Conservation (phyloP, 192 early-diverging fungal genomes). For the Podila verticillata region DNA sequence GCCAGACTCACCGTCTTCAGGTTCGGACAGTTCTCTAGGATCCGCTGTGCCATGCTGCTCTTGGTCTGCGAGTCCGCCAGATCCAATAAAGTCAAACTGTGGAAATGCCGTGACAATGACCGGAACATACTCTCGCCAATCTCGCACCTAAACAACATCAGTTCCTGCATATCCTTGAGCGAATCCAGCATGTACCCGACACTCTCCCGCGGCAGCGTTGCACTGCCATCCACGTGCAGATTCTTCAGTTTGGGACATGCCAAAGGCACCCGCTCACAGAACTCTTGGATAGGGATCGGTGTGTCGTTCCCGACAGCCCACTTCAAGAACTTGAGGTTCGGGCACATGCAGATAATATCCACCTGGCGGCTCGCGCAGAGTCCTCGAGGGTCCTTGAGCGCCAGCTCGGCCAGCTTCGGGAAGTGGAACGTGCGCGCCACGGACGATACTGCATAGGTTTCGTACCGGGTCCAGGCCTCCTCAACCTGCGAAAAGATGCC, state of each 20-base stretch:
- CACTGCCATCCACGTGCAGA: slow-evolving; percentile 27
- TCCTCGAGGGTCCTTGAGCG: slow-evolving; percentile 24
- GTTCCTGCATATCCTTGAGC: not conserved
- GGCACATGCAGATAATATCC: slow-evolving; percentile 31
- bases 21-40: slow-evolving; percentile 18
- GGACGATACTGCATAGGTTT: not conserved
- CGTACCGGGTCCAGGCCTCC: slow-evolving; percentile 6
- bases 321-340: slow-evolving; percentile 21
- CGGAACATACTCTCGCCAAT: slow-evolving; percentile 11
- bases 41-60: slow-evolving; percentile 32
- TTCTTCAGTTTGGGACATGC: slow-evolving; percentile 22
- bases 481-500: not conserved
- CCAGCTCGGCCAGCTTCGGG: slow-evolving; percentile 20
- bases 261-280: slow-evolving; percentile 23
- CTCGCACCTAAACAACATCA: slow-evolving; percentile 15
- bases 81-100: slow-evolving; percentile 14
- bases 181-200: slow-evolving; percentile 17
- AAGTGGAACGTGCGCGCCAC: not conserved
- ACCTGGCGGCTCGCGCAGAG: slow-evolving; percentile 19
- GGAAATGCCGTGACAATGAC: slow-evolving; percentile 19
- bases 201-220: slow-evolving; percentile 8
- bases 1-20: slow-evolving; percentile 2
- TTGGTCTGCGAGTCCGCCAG: slow-evolving; percentile 14
- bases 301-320: slow-evolving; percentile 20
- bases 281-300: slow-evolving; percentile 18